These are phyloP conservation scores for Boletus tomentosulus DNA, from an alignment of 768 basidiomycete species.

Conservation along the genomic window DNA sequence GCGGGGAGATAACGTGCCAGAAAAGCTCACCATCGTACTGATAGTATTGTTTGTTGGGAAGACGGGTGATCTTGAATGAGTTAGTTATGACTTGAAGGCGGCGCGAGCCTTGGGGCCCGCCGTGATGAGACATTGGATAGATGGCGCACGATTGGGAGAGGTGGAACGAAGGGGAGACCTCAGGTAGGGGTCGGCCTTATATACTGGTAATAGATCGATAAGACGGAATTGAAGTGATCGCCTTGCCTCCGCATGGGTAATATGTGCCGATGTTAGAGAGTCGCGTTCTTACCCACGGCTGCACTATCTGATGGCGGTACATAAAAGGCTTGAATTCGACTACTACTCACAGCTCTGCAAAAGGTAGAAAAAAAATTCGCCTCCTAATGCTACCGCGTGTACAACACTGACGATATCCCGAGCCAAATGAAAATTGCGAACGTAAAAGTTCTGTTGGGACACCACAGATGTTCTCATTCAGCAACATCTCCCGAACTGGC, in stretches of 20 bases:
- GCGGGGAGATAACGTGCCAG: slow-evolving; percentile 1
- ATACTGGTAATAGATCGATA: slow-evolving; percentile 22
- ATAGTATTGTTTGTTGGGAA: slow-evolving; percentile 25
- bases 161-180: neutral
- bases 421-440: neutral
- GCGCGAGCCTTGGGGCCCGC: slow-evolving; percentile 12
- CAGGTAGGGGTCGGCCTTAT: slow-evolving; percentile 1
- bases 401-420: neutral
- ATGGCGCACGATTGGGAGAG: slow-evolving; percentile 1
- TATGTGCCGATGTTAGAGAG: neutral
- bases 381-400: no score
- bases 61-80: slow-evolving; percentile 27
- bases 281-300: neutral
- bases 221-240: slow-evolving; percentile 13
- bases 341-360: no score
- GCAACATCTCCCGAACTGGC: slow-evolving; percentile 69
- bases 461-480: slow-evolving; percentile 35
- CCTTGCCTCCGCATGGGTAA: neutral
- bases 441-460: slow-evolving; percentile 4
- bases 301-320: slow-evolving; percentile 2
- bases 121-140: slow-evolving; percentile 20
- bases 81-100: slow-evolving; percentile 31
- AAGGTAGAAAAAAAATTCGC: no score
- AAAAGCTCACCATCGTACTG: slow-evolving; percentile 32
- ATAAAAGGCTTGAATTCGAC: no score